Conservation (phyloP, 2,329 filamentous ascomycete species). For the Pseudocercospora vitis region DNA sequence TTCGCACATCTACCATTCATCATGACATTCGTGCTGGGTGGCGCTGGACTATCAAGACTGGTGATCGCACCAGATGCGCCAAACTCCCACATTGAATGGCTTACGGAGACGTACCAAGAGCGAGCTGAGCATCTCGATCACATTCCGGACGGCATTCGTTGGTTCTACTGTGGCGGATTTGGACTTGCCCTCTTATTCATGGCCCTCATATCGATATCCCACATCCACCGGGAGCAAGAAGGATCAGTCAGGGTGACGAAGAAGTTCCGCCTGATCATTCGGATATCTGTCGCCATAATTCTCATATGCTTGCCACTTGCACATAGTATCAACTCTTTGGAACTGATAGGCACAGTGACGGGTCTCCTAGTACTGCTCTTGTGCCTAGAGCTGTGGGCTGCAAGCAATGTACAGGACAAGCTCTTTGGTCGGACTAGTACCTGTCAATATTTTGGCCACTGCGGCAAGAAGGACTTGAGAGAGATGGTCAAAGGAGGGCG, state of each 20-base stretch:
- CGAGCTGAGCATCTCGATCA: slow-evolving; percentile 48
- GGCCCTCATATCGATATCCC: slow-evolving; percentile 55
- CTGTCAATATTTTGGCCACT: slow-evolving; percentile 33
- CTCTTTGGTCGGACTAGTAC: slow-evolving; percentile 22
- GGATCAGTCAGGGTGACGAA: slow-evolving; percentile 53
- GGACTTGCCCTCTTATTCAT: slow-evolving; percentile 57
- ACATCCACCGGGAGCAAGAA: slow-evolving; percentile 56
- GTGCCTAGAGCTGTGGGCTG: slow-evolving; percentile 38
- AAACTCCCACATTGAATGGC: slow-evolving; percentile 49
- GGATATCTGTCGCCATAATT: slow-evolving; percentile 52
- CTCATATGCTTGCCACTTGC: slow-evolving; percentile 57
- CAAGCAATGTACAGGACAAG: slow-evolving; percentile 24
- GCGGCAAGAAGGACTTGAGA: slow-evolving; percentile 42
- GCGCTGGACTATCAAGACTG: slow-evolving; percentile 58
- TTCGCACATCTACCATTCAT: slow-evolving; percentile 62
- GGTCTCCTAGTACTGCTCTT: slow-evolving; percentile 40
- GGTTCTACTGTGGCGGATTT: slow-evolving; percentile 65
- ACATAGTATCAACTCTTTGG: slow-evolving; percentile 39
- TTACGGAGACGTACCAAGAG: slow-evolving; percentile 54
- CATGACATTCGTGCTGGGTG: slow-evolving; percentile 62
- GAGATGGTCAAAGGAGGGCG: slow-evolving; percentile 23
- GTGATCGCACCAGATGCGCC: slow-evolving; percentile 59
- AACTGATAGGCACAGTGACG: slow-evolving; percentile 43
- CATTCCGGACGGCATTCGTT: slow-evolving; percentile 56
- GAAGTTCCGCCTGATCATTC: slow-evolving; percentile 52